Evolutionary conservation across 768 basidiomycete genomes (phyloP), one percentile per base, ranked within the genome.

Genomic region (Boletales sp.): DNA sequence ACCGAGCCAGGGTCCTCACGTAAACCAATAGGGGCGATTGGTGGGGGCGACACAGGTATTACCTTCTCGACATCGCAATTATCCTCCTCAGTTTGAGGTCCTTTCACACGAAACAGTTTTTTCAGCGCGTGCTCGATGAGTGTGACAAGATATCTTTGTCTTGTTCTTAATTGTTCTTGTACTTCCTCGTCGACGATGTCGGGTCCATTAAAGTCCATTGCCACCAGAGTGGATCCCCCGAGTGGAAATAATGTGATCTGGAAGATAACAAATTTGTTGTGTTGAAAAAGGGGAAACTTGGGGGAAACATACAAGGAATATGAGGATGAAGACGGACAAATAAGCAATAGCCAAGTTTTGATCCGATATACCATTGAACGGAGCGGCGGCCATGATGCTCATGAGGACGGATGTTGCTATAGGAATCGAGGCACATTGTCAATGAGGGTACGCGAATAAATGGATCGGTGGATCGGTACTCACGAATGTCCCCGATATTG

Each of bases 401-500:
- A 84, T 70, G 12, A 84, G 67, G 3, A 90, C 80, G 1, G 84
- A 74, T 0, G 78, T 86, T 3, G 88, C 85, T 87, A 37, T 41
- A 41, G 38, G 25, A 30, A 39, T 19, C 36, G 8, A 18, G 28
- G 7, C n/a, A 0, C n/a, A 39, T 44, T 2, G 40, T 49, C 14
- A 12, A 40, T 13, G 12, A 34, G 35, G 15, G 14, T 8, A 28
- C 19, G 12, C 2, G 17, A n/a, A 7, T 0, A 15, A 44, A 13
- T 34, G n/a, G 8, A 17, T 39, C 9, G 7, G 12, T 14, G 37
- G 69, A 31, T 9, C 3, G 2, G 8, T 8, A 53, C 82, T 61
- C 58, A 87, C 86, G 83, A 31, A 89, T 78, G 59, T 87, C 87
- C 9, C 82, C 85, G 39, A 77, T 77, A 57, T 88, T 89, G 9